Evolutionary conservation across 768 basidiomycete species (phyloP).

Genomic region (Suillus clintonianus): DNA sequence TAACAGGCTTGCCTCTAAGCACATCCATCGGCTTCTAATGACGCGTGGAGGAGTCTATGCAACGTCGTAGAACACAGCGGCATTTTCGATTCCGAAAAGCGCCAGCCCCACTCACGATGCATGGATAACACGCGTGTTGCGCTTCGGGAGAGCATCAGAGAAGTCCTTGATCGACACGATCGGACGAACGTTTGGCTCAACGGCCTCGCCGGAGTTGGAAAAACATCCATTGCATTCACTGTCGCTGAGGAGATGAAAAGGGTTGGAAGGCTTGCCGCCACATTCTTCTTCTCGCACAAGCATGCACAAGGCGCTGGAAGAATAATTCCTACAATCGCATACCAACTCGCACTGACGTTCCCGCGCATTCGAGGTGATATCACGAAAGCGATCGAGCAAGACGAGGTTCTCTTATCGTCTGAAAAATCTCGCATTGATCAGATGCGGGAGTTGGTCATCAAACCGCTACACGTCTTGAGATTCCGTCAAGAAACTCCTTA

Average conservation of each 20-base stretch:
- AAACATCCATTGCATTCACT: background rate
- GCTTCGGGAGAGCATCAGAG: background rate
- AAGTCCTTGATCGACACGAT: background rate
- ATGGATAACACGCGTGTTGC: background rate
- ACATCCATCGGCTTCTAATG: background rate
- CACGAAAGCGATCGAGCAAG: slow-evolving; percentile 11
- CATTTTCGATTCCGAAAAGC: background rate
- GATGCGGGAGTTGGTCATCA: slow-evolving; percentile 11
- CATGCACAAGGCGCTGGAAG: background rate
- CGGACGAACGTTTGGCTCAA: background rate
- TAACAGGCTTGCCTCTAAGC: background rate
- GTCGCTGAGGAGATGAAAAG: background rate
- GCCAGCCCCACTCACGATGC: background rate
- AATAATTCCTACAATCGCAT: slow-evolving; percentile 17
- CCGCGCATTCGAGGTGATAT: slow-evolving; percentile 10
- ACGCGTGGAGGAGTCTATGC: background rate
- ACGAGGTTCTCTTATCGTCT: slow-evolving; percentile 4
- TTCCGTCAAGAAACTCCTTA: slow-evolving; percentile 4
- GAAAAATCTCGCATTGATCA: slow-evolving; percentile 6
- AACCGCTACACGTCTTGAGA: slow-evolving; percentile 8
- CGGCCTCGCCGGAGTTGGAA: background rate
- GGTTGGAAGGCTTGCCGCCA: slow-evolving; percentile 16
- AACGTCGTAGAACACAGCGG: background rate
- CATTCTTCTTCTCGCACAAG: slow-evolving; percentile 18
- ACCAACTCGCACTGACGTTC: slow-evolving; percentile 14